These are phyloP conservation scores for Geotrichum histeridarum DNA, from an alignment of 1,139 yeast genomes.

Conservation along the genomic window DNA sequence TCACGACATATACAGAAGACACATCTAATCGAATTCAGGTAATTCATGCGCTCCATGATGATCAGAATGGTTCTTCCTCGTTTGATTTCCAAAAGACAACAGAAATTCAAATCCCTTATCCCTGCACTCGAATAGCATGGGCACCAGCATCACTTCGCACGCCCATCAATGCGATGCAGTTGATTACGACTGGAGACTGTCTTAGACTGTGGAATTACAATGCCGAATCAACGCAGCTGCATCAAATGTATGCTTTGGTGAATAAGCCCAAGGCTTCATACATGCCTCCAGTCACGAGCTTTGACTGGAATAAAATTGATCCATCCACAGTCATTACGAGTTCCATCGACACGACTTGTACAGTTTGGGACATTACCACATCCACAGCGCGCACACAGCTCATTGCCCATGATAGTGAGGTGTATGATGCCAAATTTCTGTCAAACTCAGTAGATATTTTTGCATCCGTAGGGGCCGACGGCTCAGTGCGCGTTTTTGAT, in stretches of 20 bases:
- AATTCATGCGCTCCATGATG: constrained; percentile 9
- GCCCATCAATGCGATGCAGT: constrained; percentile 33
- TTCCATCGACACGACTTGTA: constrained; percentile 93
- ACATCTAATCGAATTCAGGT: constrained; percentile 25
- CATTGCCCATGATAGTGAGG: constrained; percentile 95
- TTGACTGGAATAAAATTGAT: constrained; percentile 84
- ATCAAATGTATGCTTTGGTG: constrained; percentile 41
- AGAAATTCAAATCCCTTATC: constrained; percentile 55
- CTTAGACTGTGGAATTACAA: constrained; percentile 59
- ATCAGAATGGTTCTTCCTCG: constrained; percentile 20
- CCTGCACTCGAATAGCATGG: constrained; percentile 68
- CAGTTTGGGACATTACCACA: constrained; percentile 81
- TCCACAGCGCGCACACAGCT: constrained; percentile 84
- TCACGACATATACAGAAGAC: constrained; percentile 70
- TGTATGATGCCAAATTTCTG: constrained; percentile 82
- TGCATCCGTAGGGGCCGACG: constrained; percentile 94
- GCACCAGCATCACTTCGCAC: constrained; percentile 45
- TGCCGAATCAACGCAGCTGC: constrained; percentile 38
- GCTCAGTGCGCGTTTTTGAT: constrained; percentile 89
- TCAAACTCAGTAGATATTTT: constrained; percentile 73
- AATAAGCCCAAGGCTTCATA: constrained; percentile 40
- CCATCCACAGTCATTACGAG: constrained; percentile 72
- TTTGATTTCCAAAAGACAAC: constrained; percentile 37
- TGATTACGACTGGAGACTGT: constrained; percentile 70
- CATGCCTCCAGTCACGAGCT: constrained; percentile 67